Evolutionary conservation across 805 yeast species (phyloP).

Genomic region (Nakazawaea peltata): DNA sequence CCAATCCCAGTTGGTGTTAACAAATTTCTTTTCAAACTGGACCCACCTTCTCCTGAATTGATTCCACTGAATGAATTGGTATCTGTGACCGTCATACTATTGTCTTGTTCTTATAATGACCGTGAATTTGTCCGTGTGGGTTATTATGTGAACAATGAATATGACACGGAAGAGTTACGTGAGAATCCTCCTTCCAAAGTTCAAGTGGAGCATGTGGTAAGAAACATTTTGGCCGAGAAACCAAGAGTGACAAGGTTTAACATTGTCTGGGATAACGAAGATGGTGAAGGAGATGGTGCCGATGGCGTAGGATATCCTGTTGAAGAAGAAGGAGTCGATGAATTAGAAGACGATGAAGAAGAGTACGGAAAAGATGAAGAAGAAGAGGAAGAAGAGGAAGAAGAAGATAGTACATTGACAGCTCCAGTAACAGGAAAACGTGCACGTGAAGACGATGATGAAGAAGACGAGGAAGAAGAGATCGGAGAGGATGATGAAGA

Average conservation of each 20-base stretch:
- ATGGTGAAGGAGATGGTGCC: constrained; percentile 44
- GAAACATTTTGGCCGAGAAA: constrained; percentile 93
- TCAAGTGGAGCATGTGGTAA: constrained; percentile 86
- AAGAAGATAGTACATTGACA: constrained; percentile 38
- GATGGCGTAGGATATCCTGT: constrained; percentile 82
- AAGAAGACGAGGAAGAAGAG: constrained; percentile 30
- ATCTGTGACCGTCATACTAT: constrained; percentile 85
- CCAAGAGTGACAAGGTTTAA: constrained; percentile 96
- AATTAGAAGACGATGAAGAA: constrained; percentile 44
- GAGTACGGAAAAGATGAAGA: constrained; percentile 55
- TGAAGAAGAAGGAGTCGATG: constrained; percentile 56
- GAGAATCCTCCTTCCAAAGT: constrained; percentile 93
- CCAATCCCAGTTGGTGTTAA: constrained; percentile 98
- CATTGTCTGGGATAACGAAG: constrained; percentile 86
- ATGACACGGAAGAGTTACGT: constrained; percentile 85
- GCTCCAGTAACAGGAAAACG: constrained; percentile 34
- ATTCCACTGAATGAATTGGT: constrained; percentile 96
- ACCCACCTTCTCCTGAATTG: constrained; percentile 92
- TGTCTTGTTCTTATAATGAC: constrained; percentile 89
- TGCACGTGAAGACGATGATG: constrained; percentile 34
- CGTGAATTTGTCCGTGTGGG: constrained; percentile 96
- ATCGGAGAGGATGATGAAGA: constrained; percentile 30
- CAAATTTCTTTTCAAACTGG: constrained; percentile 87
- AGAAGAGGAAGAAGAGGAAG: constrained; percentile 46
- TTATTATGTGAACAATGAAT: constrained; percentile 95